These are phyloP conservation scores for Botrytis tulipae DNA, from an alignment of 2,329 filamentous ascomycete species.

Conservation along the genomic window DNA sequence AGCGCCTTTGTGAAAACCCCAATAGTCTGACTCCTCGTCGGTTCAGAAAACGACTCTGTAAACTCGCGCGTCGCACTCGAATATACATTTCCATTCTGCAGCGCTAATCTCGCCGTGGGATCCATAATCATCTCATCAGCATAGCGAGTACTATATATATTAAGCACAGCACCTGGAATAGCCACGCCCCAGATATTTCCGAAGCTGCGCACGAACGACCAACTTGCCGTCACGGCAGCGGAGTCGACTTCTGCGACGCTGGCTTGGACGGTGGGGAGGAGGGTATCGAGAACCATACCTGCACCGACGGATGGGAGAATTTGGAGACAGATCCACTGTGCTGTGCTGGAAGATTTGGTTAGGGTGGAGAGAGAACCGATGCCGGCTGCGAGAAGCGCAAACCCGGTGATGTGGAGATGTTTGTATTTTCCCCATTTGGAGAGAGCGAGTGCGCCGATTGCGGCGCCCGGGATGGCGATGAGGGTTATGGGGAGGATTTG, in stretches of 20 bases:
- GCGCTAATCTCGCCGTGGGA: background rate
- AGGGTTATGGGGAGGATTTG: slow-evolving; percentile 51
- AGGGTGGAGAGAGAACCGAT: slow-evolving; percentile 35
- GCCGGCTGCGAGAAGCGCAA: slow-evolving; percentile 27
- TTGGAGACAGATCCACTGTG: slow-evolving; percentile 45
- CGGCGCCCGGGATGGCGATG: slow-evolving; percentile 37
- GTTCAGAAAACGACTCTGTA: background rate
- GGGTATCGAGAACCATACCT: slow-evolving; percentile 44
- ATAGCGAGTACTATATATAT: background rate
- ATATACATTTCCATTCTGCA: background rate
- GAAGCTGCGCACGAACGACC: slow-evolving; percentile 22
- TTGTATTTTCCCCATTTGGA: slow-evolving; percentile 34
- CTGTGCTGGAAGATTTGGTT: slow-evolving; percentile 40
- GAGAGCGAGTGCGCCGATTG: slow-evolving; percentile 8
- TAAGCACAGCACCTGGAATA: background rate
- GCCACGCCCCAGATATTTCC: slow-evolving; percentile 22
- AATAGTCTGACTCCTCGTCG: background rate
- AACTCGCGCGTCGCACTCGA: background rate
- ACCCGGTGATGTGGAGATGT: slow-evolving; percentile 36
- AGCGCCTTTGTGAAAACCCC: background rate
- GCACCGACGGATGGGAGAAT: slow-evolving; percentile 43
- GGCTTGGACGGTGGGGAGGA: slow-evolving; percentile 46
- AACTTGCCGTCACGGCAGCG: slow-evolving; percentile 18
- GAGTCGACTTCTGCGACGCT: slow-evolving; percentile 19
- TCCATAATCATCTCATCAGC: background rate